phyloP scores from a whole-genome alignment of 352 stramenopile species.

The Phytopythium helicoides region DNA sequence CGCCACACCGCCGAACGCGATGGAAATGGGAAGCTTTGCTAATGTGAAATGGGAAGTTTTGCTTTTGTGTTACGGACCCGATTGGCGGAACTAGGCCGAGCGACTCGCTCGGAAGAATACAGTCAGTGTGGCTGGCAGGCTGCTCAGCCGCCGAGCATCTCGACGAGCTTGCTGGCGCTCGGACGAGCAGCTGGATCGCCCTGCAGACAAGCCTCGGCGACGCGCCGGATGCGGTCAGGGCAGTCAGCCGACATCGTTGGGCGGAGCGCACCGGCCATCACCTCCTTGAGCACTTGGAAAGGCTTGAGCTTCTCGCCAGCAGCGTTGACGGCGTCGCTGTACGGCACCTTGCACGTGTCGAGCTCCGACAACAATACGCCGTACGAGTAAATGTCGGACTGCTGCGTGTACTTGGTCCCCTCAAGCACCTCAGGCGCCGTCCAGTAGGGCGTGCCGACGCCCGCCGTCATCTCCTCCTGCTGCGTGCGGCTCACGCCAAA shows the following conservation, averaged over 20 bases:
- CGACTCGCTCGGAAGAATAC: no score
- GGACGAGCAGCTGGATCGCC: conserved; percentile 26
- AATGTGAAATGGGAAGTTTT: no score
- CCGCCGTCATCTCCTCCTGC: conserved; percentile 39
- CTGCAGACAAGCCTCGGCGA: conserved; percentile 30
- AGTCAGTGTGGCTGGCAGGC: no score
- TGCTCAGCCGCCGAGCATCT: not conserved
- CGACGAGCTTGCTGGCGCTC: conserved; percentile 24
- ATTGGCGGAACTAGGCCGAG: no score
- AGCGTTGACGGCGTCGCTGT: conserved; percentile 13
- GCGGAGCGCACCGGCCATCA: conserved; percentile 35
- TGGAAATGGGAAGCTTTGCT: no score
- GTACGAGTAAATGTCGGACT: conserved; percentile 60
- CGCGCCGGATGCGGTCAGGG: conserved; percentile 24
- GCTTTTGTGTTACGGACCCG: no score
- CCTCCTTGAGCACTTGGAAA: conserved; percentile 39
- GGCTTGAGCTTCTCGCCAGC: conserved; percentile 27
- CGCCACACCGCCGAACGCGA: no score
- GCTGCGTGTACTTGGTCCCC: conserved; percentile 50
- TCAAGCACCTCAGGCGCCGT: conserved; percentile 74
- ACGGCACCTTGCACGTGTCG: conserved; percentile 33
- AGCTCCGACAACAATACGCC: conserved; percentile 54
- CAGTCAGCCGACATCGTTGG: conserved; percentile 51
- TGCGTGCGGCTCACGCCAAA: conserved; percentile 61
- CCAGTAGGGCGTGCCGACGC: conserved; percentile 83